Base-by-base conservation (phyloP, 257 asterid genomes). In the Craterostigma plantagineum region DNA sequence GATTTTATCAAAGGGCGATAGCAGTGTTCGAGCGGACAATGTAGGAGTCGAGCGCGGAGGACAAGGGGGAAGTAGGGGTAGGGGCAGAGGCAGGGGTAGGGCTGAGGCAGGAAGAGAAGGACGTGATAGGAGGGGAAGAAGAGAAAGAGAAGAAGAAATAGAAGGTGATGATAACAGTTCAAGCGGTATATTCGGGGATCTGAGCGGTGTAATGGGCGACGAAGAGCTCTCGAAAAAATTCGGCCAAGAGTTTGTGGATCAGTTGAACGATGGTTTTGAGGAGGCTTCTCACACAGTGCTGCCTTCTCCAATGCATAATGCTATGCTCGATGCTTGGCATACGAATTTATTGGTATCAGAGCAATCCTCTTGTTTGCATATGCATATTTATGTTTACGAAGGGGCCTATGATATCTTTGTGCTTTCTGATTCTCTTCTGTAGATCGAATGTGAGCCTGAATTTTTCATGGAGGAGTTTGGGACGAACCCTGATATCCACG, bases 381-480 rank as follows among this genome's bases (percentile, higher is more conserved):
- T 45, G 0, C 13, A 10, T 42, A n/a, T 54, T 34, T 51, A 58
- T 37, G 42, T 49, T 16, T n/a, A n/a, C n/a, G n/a, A n/a, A n/a
- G n/a, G n/a, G n/a, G n/a, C n/a, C n/a, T n/a, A n/a, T 33, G 40
- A 35, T 48, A 43, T 52, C 10, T 50, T 18, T 35, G 14, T 39
- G 38, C 3, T 23, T n/a, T n/a, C n/a, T n/a, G n/a, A 1, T 36
- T 48, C 42, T 14, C 11, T 53, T 43, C 11, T 59, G 52, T 76
- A 85, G 98, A 59, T 83, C 55, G 98, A 90, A 55, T 79, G 92
- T 42, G 95, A 83, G 34, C 93, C 86, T 0, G 98, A 90, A 73
- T 90, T 53, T 55, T 8, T 74, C 56, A 72, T 83, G 91, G 95
- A 63, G 53, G 84, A 79, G 36, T 83, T 83, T 60, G 81, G 68